Conservation (phyloP, 2,329 filamentous ascomycete species). For the Chaetomium olivaceum region DNA sequence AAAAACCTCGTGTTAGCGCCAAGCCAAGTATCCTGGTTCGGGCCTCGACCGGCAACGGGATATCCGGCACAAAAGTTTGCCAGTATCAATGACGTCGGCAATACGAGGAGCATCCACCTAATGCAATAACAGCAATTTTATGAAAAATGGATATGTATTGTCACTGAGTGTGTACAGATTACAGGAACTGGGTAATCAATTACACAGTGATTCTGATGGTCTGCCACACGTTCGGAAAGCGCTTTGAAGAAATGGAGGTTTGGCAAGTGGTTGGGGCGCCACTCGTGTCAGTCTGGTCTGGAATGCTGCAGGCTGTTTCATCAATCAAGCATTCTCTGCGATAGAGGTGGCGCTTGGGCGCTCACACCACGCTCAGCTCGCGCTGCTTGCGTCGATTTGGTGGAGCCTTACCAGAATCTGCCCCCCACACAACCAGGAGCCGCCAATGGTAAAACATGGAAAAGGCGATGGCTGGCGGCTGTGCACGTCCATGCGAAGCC, state of each 20-base stretch:
- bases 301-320: neutral
- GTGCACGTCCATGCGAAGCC: slow-evolving; percentile 11
- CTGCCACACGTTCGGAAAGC: neutral
- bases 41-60: neutral
- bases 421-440: slow-evolving; percentile 1
- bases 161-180: too few relatives aligned
- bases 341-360: neutral
- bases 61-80: neutral
- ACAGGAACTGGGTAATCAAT: too few relatives aligned
- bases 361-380: neutral
- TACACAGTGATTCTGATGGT: neutral
- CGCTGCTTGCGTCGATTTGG: slow-evolving; percentile 6
- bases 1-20: slow-evolving; percentile 8
- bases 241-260: neutral
- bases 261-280: neutral
- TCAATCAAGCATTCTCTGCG: slow-evolving; percentile 7
- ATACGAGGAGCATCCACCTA: slow-evolving; percentile 17
- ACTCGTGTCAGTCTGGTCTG: neutral
- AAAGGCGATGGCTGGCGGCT: slow-evolving; percentile 26
- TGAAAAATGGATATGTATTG: neutral
- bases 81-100: slow-evolving; percentile 11
- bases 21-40: neutral
- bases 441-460: slow-evolving; percentile 20
- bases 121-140: slow-evolving; percentile 5
- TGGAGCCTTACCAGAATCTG: slow-evolving; percentile 1